These are phyloP conservation scores for Ichthyophthirius multifiliis DNA, from an alignment of 169 alveolate species.

Conservation along the genomic window DNA sequence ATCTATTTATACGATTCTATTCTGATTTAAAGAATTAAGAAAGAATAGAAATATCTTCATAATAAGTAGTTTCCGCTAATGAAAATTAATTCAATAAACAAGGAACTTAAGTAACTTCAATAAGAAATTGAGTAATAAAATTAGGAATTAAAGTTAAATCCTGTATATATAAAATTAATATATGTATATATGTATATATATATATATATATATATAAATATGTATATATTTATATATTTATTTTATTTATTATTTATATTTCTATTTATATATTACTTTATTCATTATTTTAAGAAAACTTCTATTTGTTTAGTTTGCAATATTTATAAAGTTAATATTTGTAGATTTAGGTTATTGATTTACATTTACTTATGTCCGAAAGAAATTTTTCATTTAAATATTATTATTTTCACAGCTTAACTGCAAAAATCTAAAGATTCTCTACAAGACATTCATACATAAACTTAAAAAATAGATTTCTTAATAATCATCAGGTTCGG, in stretches of 20 bases:
- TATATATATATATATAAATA: too few species aligned
- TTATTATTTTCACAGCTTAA: not conserved
- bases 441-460: not conserved
- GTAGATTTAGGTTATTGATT: not conserved
- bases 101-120: slow-evolving; percentile 27
- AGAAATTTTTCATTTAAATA: not conserved
- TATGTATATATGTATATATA: too few species aligned
- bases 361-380: not conserved
- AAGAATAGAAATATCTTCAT: slow-evolving; percentile 21
- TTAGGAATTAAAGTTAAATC: not conserved
- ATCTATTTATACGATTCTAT: not conserved
- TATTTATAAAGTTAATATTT: slow-evolving; percentile 18
- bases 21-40: not conserved
- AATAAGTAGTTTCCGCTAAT: slow-evolving; percentile 26
- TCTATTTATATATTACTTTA: not conserved
- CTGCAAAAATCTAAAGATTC: not conserved
- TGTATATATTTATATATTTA: not conserved
- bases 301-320: slow-evolving; percentile 16
- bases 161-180: too few species aligned
- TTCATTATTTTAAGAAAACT: slow-evolving; percentile 27
- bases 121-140: slow-evolving; percentile 16
- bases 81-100: slow-evolving; percentile 26
- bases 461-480: not conserved
- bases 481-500: not conserved
- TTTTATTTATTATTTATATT: not conserved